Evolutionary conservation across 192 early-diverging fungal species (phyloP).

Genomic region (Podila minutissima): DNA sequence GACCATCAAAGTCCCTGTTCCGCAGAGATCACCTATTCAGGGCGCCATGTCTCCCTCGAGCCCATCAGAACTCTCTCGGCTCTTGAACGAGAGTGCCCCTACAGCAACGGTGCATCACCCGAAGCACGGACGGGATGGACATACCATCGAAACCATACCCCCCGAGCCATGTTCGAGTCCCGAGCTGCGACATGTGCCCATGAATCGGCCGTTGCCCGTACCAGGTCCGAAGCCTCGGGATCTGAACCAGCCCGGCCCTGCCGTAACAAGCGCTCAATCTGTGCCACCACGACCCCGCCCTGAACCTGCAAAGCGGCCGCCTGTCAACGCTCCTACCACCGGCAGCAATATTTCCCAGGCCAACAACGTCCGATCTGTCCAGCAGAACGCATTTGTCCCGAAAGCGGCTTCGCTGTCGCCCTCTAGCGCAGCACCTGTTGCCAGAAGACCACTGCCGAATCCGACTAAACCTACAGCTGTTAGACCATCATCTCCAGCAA

Average conservation of each 20-base stretch:
- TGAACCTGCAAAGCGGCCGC: constrained; percentile 1
- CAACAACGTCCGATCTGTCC: not conserved
- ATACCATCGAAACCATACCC: constrained; percentile 2
- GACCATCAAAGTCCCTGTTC: constrained; percentile 20
- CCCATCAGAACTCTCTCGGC: constrained; percentile 22
- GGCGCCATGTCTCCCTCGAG: not conserved
- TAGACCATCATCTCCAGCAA: not conserved
- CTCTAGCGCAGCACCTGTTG: not conserved
- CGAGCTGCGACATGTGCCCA: constrained; percentile 21
- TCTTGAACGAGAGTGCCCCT: constrained; percentile 1
- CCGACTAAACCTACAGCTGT: not conserved
- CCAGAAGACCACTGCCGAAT: not conserved
- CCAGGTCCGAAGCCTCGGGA: constrained; percentile 40
- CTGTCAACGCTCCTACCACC: not conserved
- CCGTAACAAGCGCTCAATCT: not conserved
- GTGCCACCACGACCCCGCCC: not conserved
- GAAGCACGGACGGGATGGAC: constrained; percentile 17
- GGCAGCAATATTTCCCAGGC: not conserved
- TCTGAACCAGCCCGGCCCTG: constrained; percentile 5
- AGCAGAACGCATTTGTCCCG: constrained; percentile 22
- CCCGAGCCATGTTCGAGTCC: constrained; percentile 12
- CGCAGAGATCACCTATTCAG: not conserved
- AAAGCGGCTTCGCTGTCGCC: constrained; percentile 7
- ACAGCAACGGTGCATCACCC: not conserved
- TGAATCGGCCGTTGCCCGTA: constrained; percentile 35